Evolutionary conservation across 163 green algal species (phyloP).

Genomic region (Scenedesmus sp.): DNA sequence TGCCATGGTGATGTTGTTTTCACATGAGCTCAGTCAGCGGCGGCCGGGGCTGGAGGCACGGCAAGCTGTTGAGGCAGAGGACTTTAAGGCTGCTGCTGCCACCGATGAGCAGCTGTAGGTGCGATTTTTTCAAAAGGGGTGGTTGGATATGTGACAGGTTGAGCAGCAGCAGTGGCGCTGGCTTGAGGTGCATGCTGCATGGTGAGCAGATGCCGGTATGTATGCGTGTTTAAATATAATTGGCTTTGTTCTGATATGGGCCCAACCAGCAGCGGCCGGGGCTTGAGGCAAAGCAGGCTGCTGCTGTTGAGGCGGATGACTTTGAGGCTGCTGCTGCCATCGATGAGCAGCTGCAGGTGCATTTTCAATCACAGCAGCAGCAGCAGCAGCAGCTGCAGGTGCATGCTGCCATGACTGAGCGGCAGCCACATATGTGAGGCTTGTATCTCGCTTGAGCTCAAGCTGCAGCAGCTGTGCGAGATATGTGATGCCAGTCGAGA

Average conservation of each 20-base stretch:
- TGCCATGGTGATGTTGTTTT: neutral
- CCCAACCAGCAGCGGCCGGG: neutral
- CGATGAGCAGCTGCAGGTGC: conserved; percentile 19
- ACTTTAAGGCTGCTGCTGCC: conserved; percentile 47
- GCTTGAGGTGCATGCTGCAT: too few relatives aligned
- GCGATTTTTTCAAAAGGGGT: neutral
- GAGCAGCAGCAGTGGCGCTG: too few relatives aligned
- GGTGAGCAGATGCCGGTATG: neutral
- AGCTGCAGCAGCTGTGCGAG: too few relatives aligned
- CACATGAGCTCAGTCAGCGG: neutral
- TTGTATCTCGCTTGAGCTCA: too few relatives aligned
- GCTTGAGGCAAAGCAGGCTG: conserved; percentile 17
- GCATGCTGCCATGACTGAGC: neutral
- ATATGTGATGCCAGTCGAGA: too few relatives aligned
- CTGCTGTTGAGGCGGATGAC: conserved; percentile 33
- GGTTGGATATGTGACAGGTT: too few relatives aligned
- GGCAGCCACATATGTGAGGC: neutral
- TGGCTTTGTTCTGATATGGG: too few relatives aligned
- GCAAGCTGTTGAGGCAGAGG: conserved; percentile 45
- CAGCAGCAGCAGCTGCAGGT: too few relatives aligned
- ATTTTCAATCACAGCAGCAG: too few relatives aligned
- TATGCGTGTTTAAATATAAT: too few relatives aligned
- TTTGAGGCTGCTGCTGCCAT: conserved; percentile 40
- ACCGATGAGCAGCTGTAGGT: conserved; percentile 38
- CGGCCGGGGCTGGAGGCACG: neutral